phyloP scores from a whole-genome alignment of 192 early-diverging fungal genomes.

The Chytriomyces confervae region DNA sequence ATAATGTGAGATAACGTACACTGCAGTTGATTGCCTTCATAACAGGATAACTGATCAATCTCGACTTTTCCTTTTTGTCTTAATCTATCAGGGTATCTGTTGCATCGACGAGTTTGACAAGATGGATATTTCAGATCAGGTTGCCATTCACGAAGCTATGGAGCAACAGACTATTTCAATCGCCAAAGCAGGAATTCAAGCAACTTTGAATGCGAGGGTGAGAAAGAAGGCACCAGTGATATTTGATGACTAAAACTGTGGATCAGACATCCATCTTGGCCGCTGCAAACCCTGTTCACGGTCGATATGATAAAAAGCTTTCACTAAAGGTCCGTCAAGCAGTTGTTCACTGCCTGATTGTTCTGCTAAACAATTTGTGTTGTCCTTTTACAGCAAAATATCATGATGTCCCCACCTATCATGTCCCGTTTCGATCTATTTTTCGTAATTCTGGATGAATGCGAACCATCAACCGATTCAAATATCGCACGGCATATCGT shows the following conservation, averaged over 20 bases:
- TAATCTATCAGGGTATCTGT: slow-evolving; percentile 79
- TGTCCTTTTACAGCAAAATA: slow-evolving; percentile 77
- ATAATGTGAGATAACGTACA: slow-evolving; percentile 67
- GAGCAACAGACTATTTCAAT: slow-evolving; percentile 90
- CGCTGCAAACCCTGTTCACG: slow-evolving; percentile 94
- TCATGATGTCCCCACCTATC: slow-evolving; percentile 93
- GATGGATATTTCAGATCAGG: slow-evolving; percentile 95
- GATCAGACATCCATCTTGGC: slow-evolving; percentile 83
- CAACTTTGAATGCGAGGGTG: slow-evolving; percentile 31
- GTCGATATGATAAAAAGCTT: slow-evolving; percentile 93
- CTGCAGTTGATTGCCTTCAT: neutral
- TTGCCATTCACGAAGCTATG: slow-evolving; percentile 99
- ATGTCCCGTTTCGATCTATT: slow-evolving; percentile 99
- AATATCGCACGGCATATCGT: slow-evolving; percentile 94
- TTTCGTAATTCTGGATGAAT: slow-evolving; percentile 95
- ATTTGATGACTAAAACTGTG: neutral
- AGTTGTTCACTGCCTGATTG: too few relatives aligned
- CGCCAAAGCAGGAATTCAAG: slow-evolving; percentile 37
- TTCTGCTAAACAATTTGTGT: slow-evolving; percentile 2
- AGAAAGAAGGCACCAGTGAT: neutral
- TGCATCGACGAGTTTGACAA: slow-evolving; percentile 99
- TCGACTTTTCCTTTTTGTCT: slow-evolving; percentile 5
- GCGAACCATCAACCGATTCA: slow-evolving; percentile 84
- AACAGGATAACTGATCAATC: slow-evolving; percentile 11
- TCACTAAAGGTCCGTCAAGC: slow-evolving; percentile 71